Evolutionary conservation across 1,284 basidiomycete species (phyloP).

Genomic region (Inonotus hispidus): DNA sequence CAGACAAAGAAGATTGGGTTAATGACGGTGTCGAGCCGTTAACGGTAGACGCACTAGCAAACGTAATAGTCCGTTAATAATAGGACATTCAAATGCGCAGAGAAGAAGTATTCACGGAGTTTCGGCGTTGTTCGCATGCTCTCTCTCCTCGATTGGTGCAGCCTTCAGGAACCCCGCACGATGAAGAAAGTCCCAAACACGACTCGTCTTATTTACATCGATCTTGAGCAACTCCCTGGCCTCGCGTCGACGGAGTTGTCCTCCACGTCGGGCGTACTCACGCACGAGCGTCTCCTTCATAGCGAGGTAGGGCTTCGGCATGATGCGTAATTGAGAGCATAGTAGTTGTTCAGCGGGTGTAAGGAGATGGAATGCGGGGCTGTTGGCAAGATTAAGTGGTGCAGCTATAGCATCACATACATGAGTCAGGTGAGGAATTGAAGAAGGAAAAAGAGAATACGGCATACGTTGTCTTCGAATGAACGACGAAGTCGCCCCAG

Average conservation of each 20-base stretch:
- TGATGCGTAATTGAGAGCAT: slow-evolving; percentile 83
- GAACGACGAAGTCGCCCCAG: slow-evolving; percentile 45
- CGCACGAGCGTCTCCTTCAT: slow-evolving; percentile 91
- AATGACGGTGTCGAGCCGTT: slow-evolving; percentile 11
- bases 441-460: not conserved
- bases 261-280: slow-evolving; percentile 86
- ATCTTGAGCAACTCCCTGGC: slow-evolving; percentile 87
- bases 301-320: slow-evolving; percentile 88
- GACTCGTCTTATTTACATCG: slow-evolving; percentile 86
- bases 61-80: not conserved
- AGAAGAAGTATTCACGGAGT: slow-evolving; percentile 12
- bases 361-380: slow-evolving; percentile 81
- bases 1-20: not conserved
- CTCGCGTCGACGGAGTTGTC: slow-evolving; percentile 78
- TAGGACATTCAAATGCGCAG: not conserved
- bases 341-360: slow-evolving; percentile 81
- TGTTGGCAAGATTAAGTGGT: slow-evolving; percentile 83
- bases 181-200: slow-evolving; percentile 86
- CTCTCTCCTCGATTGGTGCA: slow-evolving; percentile 36
- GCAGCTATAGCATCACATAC: slow-evolving; percentile 38
- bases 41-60: slow-evolving; percentile 4
- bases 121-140: slow-evolving; percentile 1
- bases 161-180: slow-evolving; percentile 66
- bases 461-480: slow-evolving; percentile 3
- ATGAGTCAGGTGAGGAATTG: slow-evolving; percentile 3